phyloP scores from a whole-genome alignment of 2,329 filamentous ascomycete genomes.

The Penicillium sp. region DNA sequence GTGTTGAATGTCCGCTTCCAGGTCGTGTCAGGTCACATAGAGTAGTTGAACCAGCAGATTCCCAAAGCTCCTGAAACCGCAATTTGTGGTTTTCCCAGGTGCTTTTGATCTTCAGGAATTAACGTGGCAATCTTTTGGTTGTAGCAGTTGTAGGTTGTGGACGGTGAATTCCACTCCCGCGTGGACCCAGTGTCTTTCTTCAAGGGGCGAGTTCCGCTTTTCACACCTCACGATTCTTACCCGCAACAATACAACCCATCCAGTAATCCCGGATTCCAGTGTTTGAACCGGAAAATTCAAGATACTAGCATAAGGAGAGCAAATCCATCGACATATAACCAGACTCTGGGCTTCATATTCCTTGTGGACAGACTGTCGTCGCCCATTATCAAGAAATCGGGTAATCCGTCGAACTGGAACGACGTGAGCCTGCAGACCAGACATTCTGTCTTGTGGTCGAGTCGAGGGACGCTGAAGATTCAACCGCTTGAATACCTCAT shows the following conservation, averaged over 20 bases:
- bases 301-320: neutral
- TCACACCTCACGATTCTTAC: neutral
- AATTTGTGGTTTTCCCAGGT: neutral
- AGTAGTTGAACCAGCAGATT: neutral
- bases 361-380: neutral
- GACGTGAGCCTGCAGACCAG: neutral
- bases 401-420: neutral
- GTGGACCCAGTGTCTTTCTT: slow-evolving; percentile 6
- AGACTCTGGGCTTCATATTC: neutral
- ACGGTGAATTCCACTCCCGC: slow-evolving; percentile 10
- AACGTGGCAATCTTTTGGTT: neutral
- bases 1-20: neutral
- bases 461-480: neutral
- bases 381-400: neutral
- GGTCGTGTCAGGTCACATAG: neutral
- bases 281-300: neutral
- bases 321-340: neutral
- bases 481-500: too few species aligned
- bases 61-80: neutral
- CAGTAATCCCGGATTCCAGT: neutral
- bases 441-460: neutral
- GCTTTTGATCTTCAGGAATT: neutral
- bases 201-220: slow-evolving; percentile 16
- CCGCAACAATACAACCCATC: neutral
- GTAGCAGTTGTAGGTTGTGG: neutral